Evolutionary conservation across 1,284 basidiomycete species (phyloP).

Genomic region (Microbotryum lychnidis-dioicae): DNA sequence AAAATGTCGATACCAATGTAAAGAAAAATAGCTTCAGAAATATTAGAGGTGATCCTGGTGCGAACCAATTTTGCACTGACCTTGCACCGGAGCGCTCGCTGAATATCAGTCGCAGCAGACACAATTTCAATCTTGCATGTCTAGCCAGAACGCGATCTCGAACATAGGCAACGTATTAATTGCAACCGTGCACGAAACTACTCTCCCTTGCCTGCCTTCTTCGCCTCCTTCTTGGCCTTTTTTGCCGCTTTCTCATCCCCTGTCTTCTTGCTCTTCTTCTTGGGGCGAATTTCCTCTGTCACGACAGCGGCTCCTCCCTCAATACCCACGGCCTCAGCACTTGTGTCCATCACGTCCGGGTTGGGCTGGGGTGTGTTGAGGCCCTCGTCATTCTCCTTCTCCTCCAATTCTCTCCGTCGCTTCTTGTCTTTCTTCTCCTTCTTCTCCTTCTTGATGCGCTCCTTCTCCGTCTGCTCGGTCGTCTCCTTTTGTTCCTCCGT

Average conservation of each 20-base stretch:
- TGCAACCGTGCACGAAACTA: neutral
- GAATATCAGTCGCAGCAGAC: too few relatives aligned
- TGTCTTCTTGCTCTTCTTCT: conserved; percentile 10
- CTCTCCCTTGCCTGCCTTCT: conserved; percentile 8
- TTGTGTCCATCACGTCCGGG: neutral
- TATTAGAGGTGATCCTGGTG: too few relatives aligned
- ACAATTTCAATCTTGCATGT: too few relatives aligned
- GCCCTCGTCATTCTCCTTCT: neutral
- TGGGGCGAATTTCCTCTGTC: neutral
- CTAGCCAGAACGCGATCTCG: too few relatives aligned
- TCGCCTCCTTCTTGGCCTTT: neutral
- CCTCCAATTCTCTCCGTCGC: neutral
- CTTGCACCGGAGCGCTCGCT: too few relatives aligned
- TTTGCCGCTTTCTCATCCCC: conserved; percentile 4
- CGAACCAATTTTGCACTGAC: too few relatives aligned
- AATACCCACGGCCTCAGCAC: neutral
- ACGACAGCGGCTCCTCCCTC: neutral
- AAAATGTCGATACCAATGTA: too few relatives aligned
- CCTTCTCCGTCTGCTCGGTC: neutral
- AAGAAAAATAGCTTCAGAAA: too few relatives aligned
- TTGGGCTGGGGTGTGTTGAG: too few relatives aligned
- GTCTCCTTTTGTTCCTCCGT: neutral
- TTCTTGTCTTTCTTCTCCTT: neutral
- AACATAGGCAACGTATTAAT: too few relatives aligned
- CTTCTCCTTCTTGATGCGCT: neutral